phyloP scores from a whole-genome alignment of 352 stramenopile species.

The Pythium diclinum region DNA sequence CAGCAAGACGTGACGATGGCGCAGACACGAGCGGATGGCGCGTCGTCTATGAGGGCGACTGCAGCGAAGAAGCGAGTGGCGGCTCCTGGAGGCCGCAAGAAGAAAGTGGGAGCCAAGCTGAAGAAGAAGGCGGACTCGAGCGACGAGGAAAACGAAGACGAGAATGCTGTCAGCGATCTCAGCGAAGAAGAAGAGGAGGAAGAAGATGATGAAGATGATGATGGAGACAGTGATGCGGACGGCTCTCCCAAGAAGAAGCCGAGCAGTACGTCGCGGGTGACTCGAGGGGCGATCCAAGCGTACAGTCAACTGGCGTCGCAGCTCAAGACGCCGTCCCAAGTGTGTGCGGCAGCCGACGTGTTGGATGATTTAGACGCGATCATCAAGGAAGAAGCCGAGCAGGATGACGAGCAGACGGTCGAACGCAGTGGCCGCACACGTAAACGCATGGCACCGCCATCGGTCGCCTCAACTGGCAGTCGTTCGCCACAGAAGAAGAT shows the following conservation, averaged over 20 bases:
- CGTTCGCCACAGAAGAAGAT: slow-evolving; percentile 15
- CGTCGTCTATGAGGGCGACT: background rate
- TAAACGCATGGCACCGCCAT: background rate
- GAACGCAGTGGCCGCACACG: background rate
- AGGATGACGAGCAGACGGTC: slow-evolving; percentile 18
- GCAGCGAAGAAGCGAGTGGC: slow-evolving; percentile 16
- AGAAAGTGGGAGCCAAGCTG: slow-evolving; percentile 33
- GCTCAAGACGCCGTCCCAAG: slow-evolving; percentile 30
- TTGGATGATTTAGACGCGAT: slow-evolving; percentile 45
- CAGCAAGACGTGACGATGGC: slow-evolving; percentile 31
- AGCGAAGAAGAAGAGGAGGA: slow-evolving; percentile 18
- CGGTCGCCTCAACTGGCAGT: background rate
- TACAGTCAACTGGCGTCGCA: slow-evolving; percentile 36
- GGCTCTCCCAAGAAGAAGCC: background rate
- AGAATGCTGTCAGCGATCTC: slow-evolving; percentile 17
- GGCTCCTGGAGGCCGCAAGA: slow-evolving; percentile 18
- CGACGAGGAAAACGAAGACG: slow-evolving; percentile 26
- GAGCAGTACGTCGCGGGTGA: background rate
- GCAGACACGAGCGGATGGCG: background rate
- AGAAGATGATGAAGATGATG: slow-evolving; percentile 8
- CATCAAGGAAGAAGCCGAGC: slow-evolving; percentile 35
- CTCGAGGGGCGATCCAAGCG: slow-evolving; percentile 29
- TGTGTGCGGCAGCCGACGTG: slow-evolving; percentile 42
- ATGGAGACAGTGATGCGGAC: slow-evolving; percentile 13
- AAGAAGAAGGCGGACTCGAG: slow-evolving; percentile 20